Percentiles rank a stretch among this genome's conserved stretches.
These are phyloP conservation scores for Piper longum DNA, from an alignment of 164 flowering plant species.

Conservation along the genomic window DNA sequence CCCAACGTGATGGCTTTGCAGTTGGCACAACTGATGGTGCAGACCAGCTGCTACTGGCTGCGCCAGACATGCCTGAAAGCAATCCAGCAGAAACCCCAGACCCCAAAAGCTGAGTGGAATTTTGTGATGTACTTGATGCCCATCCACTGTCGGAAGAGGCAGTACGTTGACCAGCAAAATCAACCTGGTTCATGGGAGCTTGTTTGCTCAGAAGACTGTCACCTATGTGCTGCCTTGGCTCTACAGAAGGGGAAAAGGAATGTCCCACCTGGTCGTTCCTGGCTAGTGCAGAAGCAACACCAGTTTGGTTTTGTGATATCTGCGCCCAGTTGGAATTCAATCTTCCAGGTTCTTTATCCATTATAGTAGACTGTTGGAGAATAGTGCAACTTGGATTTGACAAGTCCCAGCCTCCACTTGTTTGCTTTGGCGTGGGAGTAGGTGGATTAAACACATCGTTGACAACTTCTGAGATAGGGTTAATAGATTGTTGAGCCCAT, in stretches of 20 bases:
- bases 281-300: neutral
- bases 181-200: neutral
- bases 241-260: neutral
- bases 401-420: constrained; percentile 5
- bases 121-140: neutral
- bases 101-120: constrained; percentile 3
- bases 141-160: constrained; percentile 6
- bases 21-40: neutral
- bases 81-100: neutral
- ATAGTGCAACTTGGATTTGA: neutral
- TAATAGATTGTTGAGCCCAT: constrained; percentile 23
- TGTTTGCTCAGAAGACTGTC: neutral
- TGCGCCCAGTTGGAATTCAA: neutral
- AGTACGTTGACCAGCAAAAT: neutral
- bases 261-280: neutral
- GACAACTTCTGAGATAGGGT: neutral
- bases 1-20: constrained; percentile 7
- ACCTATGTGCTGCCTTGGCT: neutral
- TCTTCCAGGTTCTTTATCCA: neutral
- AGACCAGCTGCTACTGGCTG: neutral
- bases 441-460: constrained; percentile 18
- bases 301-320: neutral
- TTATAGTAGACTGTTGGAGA: neutral
- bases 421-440: constrained; percentile 48
- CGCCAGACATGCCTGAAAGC: neutral